Percentiles rank a stretch among this genome's conserved stretches.
Conservation (phyloP, 129 eudicot genomes). For the Tagetes erecta region DNA sequence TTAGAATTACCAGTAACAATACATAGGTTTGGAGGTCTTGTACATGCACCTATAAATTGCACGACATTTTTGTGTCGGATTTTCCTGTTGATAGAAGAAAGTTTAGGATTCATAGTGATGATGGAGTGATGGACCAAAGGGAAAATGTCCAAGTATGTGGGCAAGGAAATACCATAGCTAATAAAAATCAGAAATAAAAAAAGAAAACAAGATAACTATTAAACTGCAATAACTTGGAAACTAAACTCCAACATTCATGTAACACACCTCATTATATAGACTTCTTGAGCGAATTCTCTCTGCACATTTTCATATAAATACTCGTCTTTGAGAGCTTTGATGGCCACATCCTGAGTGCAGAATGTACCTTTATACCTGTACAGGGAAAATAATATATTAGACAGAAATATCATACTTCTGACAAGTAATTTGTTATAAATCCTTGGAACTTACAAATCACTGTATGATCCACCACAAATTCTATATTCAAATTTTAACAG, state of each 20-base stretch:
- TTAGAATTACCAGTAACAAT: slow-evolving; percentile 74
- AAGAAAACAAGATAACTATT: neutral
- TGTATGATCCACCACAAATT: slow-evolving; percentile 69
- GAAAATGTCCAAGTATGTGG: slow-evolving; percentile 4
- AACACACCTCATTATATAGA: slow-evolving; percentile 73
- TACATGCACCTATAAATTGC: slow-evolving; percentile 90
- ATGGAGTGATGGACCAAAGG: slow-evolving; percentile 16
- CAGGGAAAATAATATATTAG: neutral
- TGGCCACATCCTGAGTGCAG: slow-evolving; percentile 85
- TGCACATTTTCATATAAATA: slow-evolving; percentile 56
- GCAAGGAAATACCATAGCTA: slow-evolving; percentile 4
- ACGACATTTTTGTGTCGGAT: slow-evolving; percentile 85
- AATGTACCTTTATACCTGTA: slow-evolving; percentile 76
- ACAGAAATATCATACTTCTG: slow-evolving; percentile 8
- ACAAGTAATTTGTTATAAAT: neutral
- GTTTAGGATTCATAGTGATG: slow-evolving; percentile 18
- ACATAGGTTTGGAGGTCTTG: slow-evolving; percentile 78
- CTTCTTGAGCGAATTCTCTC: slow-evolving; percentile 84
- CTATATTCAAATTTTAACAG: slow-evolving; percentile 58
- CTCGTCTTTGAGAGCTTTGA: slow-evolving; percentile 72
- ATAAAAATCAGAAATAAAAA: neutral
- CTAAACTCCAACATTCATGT: slow-evolving; percentile 6
- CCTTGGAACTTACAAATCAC: slow-evolving; percentile 63
- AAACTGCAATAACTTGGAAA: neutral
- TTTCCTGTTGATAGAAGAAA: slow-evolving; percentile 54